Percentiles rank a stretch among this genome's conserved stretches.
phyloP scores from a whole-genome alignment of 2,329 filamentous ascomycete species.

The Fusarium falciforme region DNA sequence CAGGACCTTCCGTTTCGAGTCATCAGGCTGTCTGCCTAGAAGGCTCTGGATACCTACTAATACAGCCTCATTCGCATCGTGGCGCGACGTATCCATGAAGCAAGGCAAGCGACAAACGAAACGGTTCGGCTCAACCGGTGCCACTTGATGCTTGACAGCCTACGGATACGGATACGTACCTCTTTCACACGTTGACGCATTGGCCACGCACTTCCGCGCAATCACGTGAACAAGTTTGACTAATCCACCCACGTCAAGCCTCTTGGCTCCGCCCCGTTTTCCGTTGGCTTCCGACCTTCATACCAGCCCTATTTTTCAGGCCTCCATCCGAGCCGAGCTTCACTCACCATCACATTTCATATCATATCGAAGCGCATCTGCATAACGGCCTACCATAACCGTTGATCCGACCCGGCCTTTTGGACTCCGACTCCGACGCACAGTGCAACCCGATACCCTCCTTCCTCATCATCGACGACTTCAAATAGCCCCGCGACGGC shows the following conservation, averaged over 20 bases:
- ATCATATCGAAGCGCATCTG: slow-evolving; percentile 17
- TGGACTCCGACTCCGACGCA: background rate
- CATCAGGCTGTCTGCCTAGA: slow-evolving; percentile 40
- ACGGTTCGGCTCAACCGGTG: slow-evolving; percentile 38
- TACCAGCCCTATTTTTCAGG: slow-evolving; percentile 51
- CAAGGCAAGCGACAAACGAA: background rate
- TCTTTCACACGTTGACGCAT: slow-evolving; percentile 4
- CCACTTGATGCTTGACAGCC: slow-evolving; percentile 27
- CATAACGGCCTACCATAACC: slow-evolving; percentile 16
- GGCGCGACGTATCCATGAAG: background rate
- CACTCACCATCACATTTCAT: slow-evolving; percentile 31
- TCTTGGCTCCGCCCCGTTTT: slow-evolving; percentile 30
- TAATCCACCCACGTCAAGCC: slow-evolving; percentile 43
- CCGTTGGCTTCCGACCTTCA: slow-evolving; percentile 45
- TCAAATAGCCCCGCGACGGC: slow-evolving; percentile 20
- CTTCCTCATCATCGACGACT: background rate
- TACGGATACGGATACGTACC: background rate
- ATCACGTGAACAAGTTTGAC: slow-evolving; percentile 47
- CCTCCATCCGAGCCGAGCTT: slow-evolving; percentile 41
- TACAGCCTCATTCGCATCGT: slow-evolving; percentile 30
- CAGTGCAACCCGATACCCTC: background rate
- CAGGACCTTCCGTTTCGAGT: slow-evolving; percentile 37
- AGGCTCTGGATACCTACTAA: slow-evolving; percentile 37
- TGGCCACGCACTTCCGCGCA: slow-evolving; percentile 34
- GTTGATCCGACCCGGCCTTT: background rate